Percentiles rank a stretch among this genome's conserved stretches.
Evolutionary conservation across 352 stramenopile species (phyloP).

Genomic region (Globisporangium orthogonon): DNA sequence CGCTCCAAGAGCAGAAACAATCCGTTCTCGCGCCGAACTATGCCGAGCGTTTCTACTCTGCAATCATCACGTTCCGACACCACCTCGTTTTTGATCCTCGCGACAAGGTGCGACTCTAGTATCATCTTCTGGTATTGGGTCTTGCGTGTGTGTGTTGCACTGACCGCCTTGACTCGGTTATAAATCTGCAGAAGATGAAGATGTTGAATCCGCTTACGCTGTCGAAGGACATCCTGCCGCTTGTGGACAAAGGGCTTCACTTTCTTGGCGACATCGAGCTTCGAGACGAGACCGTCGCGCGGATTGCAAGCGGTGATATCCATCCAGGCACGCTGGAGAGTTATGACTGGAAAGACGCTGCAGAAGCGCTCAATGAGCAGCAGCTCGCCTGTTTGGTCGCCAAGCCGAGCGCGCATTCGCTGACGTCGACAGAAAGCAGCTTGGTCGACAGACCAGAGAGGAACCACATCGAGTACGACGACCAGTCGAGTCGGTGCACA

Average conservation of each 20-base stretch:
- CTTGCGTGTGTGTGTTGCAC: not conserved
- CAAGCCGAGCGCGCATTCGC: constrained; percentile 25
- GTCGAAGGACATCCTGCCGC: constrained; percentile 46
- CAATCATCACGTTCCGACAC: constrained; percentile 84
- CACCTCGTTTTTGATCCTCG: constrained; percentile 84
- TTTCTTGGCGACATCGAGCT: constrained; percentile 73
- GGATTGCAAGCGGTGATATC: constrained; percentile 53
- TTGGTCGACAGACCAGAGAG: constrained; percentile 2
- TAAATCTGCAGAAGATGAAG: constrained; percentile 45
- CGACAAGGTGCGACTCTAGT: constrained; percentile 29
- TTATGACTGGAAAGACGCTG: constrained; percentile 59
- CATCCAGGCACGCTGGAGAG: constrained; percentile 67
- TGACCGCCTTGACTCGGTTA: not conserved
- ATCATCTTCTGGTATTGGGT: not conserved
- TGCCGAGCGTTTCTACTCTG: constrained; percentile 38
- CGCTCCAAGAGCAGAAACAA: constrained; percentile 42
- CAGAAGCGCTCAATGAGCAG: constrained; percentile 15
- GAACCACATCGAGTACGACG: constrained; percentile 7
- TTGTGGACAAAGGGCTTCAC: constrained; percentile 43
- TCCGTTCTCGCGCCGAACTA: constrained; percentile 34
- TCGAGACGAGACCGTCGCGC: constrained; percentile 36
- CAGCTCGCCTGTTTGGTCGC: constrained; percentile 9
- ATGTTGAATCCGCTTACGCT: constrained; percentile 65
- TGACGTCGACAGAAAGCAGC: constrained; percentile 56
- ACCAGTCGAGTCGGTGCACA: constrained; percentile 7